Conservation (phyloP, 768 basidiomycete genomes). For the Phylloporus arenicola region DNA sequence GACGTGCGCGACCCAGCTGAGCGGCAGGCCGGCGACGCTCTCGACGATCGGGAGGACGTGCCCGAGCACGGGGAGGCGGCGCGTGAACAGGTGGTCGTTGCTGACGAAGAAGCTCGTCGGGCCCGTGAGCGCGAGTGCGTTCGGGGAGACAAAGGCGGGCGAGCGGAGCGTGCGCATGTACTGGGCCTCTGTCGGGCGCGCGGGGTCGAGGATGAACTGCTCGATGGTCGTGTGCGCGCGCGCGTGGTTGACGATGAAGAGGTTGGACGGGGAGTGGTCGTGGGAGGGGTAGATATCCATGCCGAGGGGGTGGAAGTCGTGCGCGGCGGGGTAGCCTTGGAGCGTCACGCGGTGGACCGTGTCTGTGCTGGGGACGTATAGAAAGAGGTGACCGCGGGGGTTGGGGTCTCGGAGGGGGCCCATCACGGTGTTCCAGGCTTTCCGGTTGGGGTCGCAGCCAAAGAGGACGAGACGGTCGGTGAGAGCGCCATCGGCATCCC, state of each 20-base stretch:
- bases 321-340: constrained; percentile 46
- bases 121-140: constrained; percentile 60
- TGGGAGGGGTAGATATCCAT: constrained; percentile 52
- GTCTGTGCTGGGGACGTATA: constrained; percentile 34
- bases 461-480: constrained; percentile 41
- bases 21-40: constrained; percentile 49
- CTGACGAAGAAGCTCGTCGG: constrained; percentile 65
- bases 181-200: constrained; percentile 37
- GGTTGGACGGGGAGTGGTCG: constrained; percentile 43
- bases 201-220: constrained; percentile 54
- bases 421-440: constrained; percentile 73
- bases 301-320: constrained; percentile 73
- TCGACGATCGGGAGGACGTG: constrained; percentile 50
- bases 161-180: constrained; percentile 59
- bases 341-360: constrained; percentile 40
- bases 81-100: constrained; percentile 67
- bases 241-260: constrained; percentile 70
- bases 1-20: constrained; percentile 57
- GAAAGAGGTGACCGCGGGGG: constrained; percentile 58
- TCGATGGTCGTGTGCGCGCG: constrained; percentile 58
- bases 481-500: constrained; percentile 34
- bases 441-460: constrained; percentile 41
- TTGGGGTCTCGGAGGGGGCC: constrained; percentile 58
- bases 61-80: constrained; percentile 52
- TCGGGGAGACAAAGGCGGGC: constrained; percentile 57